Percentiles rank a stretch among this genome's conserved stretches.
phyloP scores from a whole-genome alignment of 2,329 filamentous ascomycete species.

The Parastagonospora avenae region DNA sequence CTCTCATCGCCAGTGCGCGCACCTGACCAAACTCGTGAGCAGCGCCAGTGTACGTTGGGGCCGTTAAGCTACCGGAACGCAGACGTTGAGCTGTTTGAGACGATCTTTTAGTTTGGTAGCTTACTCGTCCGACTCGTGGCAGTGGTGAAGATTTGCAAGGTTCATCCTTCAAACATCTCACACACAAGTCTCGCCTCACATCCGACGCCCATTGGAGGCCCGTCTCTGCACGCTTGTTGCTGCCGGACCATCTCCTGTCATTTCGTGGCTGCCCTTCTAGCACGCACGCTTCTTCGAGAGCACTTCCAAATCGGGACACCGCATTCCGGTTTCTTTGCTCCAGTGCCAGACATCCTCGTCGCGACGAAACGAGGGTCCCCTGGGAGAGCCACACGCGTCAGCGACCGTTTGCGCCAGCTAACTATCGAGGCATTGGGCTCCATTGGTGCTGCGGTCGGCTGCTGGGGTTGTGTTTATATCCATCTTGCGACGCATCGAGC shows the following conservation, averaged over 20 bases:
- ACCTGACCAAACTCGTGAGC: constrained; percentile 29
- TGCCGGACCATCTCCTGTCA: constrained; percentile 38
- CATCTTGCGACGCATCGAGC: constrained; percentile 37
- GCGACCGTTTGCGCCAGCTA: constrained; percentile 45
- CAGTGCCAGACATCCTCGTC: constrained; percentile 40
- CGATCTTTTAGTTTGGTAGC: constrained; percentile 33
- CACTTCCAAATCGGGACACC: constrained; percentile 46
- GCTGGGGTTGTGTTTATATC: constrained; percentile 46
- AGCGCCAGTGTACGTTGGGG: constrained; percentile 36
- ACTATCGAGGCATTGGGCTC: constrained; percentile 40
- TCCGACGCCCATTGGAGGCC: constrained; percentile 28
- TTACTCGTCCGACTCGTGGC: constrained; percentile 33
- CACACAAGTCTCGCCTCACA: constrained; percentile 36
- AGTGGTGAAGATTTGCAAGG: constrained; percentile 41
- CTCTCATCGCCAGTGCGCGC: constrained; percentile 37
- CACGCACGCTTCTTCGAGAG: constrained; percentile 36
- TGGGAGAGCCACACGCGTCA: constrained; percentile 34
- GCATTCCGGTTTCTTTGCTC: constrained; percentile 35
- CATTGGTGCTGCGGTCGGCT: constrained; percentile 43
- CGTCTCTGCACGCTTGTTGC: constrained; percentile 44
- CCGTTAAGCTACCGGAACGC: constrained; percentile 38
- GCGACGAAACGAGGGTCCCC: constrained; percentile 46
- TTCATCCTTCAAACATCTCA: constrained; percentile 40
- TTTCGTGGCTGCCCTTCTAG: constrained; percentile 32
- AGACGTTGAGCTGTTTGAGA: constrained; percentile 44